Base-by-base conservation (phyloP, 176 grass and related monocot genomes). In the Lolium perenne region DNA sequence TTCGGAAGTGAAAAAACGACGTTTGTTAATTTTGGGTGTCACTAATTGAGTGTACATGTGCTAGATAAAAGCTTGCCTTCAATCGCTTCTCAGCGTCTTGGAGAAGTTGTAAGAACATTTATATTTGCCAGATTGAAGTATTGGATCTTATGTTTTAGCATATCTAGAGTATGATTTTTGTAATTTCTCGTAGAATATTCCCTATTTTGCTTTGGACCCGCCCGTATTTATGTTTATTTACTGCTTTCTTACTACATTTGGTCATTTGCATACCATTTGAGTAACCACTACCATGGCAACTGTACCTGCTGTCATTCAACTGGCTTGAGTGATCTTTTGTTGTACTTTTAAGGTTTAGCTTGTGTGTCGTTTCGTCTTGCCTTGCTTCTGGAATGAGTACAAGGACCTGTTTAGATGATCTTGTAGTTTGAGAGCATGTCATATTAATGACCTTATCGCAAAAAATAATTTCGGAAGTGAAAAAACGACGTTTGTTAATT, bases 71-170 rank as follows among this genome's bases (percentile, higher is more conserved):
- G 5, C 4, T 50, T 76, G 51, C 62, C 70, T 71, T 70, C 3
- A 21, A 47, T 81, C 20, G 18, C 35, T 64, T 90, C 71, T 43
- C 26, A n/a, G 40, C 71, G 15, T 57, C 60, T 58, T 68, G 38
- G 76, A 13, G 38, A 53, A 76, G 12, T 4, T 66, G 47, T 38
- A 77, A 20, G 35, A 48, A 58, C 5, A 38, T 16, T 10, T 63
- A 22, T 49, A 55, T 8, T 8, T 40, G 55, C 0, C 32, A 38
- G 32, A 72, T 72, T 72, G 8, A 1, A 16, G 65, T 48, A 38
- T n/a, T 73, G 2, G 6, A 22, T 58, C 64, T 47, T 25, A 74
- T 54, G 66, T 38, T 15, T 25, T 76, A n/a, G 15, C 8, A 72
- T 74, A 26, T 3, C 57, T 20, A 57, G 16, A 50, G 55, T n/a